Percentiles rank a stretch among this genome's conserved stretches.
Conservation (phyloP, 2,329 filamentous ascomycete genomes). For the Dryadomyces sulphureus region DNA sequence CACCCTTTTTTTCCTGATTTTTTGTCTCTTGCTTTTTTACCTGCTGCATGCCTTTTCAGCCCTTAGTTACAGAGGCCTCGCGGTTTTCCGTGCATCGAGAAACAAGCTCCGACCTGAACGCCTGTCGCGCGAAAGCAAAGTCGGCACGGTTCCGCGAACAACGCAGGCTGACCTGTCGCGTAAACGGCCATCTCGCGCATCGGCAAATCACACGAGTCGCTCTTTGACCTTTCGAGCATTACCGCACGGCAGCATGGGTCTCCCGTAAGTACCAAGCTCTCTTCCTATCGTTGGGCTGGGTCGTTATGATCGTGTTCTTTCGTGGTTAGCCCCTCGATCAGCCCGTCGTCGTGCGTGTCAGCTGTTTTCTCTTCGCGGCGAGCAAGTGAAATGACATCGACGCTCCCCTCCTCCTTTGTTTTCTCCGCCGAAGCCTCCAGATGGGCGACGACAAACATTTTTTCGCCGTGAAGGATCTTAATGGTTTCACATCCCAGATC, state of each 20-base stretch:
- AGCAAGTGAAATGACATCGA: neutral
- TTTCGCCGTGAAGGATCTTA: neutral
- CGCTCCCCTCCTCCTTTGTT: neutral
- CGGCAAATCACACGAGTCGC: neutral
- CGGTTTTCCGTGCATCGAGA: too few relatives aligned
- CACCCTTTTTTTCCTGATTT: neutral
- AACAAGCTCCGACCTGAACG: too few relatives aligned
- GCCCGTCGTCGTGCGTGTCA: neutral
- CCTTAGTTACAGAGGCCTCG: too few relatives aligned
- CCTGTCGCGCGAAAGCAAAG: too few relatives aligned
- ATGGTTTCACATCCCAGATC: neutral
- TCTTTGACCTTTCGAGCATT: too few relatives aligned
- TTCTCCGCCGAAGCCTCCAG: neutral
- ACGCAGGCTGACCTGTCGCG: neutral
- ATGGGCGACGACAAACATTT: neutral
- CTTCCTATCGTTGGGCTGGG: neutral
- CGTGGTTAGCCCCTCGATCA: neutral
- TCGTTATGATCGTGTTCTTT: neutral
- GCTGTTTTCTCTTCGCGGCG: neutral
- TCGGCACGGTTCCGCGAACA: too few relatives aligned
- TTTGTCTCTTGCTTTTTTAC: neutral
- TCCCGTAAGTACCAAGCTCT: constrained; percentile 8
- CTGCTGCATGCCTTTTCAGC: neutral
- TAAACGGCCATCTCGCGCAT: neutral
- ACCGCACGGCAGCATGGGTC: constrained; percentile 7